Percentiles rank a stretch among this genome's conserved stretches.
Evolutionary conservation across 148 eudicot genomes (phyloP).

Genomic region (Diospyros kaki): DNA sequence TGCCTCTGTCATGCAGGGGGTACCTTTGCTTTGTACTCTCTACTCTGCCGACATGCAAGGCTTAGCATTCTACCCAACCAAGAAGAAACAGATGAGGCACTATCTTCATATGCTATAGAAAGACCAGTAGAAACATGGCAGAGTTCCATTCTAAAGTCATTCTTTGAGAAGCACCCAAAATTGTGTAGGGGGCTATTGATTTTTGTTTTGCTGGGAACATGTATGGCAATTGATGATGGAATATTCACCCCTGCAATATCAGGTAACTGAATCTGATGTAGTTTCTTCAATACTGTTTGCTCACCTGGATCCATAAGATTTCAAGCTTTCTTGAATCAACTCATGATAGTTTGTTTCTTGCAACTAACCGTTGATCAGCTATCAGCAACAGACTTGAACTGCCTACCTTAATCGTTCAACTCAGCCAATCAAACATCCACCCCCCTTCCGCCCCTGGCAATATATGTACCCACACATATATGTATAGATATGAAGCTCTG

Average conservation of each 20-base stretch:
- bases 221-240: conserved; percentile 68
- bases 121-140: conserved; percentile 31
- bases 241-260: conserved; percentile 70
- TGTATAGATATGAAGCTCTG: too few species aligned
- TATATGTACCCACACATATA: too few species aligned
- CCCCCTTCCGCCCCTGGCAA: too few species aligned
- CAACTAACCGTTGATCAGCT: not conserved
- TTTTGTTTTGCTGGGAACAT: conserved; percentile 61
- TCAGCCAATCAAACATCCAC: not conserved
- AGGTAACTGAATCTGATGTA: conserved; percentile 25
- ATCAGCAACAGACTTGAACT: too few species aligned
- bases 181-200: conserved; percentile 47
- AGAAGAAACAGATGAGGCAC: conserved; percentile 36
- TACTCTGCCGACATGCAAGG: conserved; percentile 51
- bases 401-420: not conserved
- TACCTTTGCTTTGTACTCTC: conserved; percentile 63
- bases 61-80: conserved; percentile 53
- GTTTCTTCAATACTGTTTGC: not conserved
- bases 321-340: not conserved
- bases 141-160: conserved; percentile 37
- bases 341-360: not conserved
- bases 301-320: not conserved
- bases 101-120: conserved; percentile 40
- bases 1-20: conserved; percentile 49
- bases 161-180: conserved; percentile 44